phyloP scores from a whole-genome alignment of 164 flowering plant genomes.

The Macadamia integrifolia region DNA sequence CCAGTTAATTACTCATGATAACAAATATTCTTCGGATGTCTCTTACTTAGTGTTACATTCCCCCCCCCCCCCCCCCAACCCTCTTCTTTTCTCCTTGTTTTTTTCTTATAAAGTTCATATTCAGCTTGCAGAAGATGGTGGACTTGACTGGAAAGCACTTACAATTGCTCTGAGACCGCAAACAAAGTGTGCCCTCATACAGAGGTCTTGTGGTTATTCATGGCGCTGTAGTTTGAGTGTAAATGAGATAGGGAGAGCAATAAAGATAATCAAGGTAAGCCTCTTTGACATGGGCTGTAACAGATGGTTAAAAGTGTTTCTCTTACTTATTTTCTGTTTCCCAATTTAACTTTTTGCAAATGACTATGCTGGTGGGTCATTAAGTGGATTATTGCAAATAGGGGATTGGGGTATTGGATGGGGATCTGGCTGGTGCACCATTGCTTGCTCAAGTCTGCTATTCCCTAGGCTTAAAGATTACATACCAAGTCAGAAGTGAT shows the following conservation, averaged over 20 bases:
- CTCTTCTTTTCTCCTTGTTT: no score
- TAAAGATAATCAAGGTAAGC: conserved; percentile 63
- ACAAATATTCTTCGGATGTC: conserved; percentile 1
- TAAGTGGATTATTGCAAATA: neutral
- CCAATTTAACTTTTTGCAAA: neutral
- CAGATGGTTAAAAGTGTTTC: no score
- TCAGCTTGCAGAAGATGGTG: conserved; percentile 82
- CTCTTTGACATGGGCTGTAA: neutral
- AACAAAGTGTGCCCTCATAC: conserved; percentile 88
- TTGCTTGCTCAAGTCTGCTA: no score
- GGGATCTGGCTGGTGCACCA: no score
- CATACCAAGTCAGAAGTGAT: no score
- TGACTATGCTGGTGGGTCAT: neutral
- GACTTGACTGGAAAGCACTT: conserved; percentile 71
- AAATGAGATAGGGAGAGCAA: conserved; percentile 67
- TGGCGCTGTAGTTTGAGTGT: conserved; percentile 84
- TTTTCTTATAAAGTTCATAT: neutral
- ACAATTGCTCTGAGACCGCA: conserved; percentile 48
- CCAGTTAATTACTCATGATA: conserved; percentile 38
- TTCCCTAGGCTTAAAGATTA: no score
- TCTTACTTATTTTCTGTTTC: neutral
- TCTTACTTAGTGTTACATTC: neutral
- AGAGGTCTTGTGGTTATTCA: conserved; percentile 90
- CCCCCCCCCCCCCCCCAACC: no score
- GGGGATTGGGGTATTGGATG: neutral